Base-by-base conservation (phyloP, 1,139 yeast species). In the Yamadazyma triangularis region DNA sequence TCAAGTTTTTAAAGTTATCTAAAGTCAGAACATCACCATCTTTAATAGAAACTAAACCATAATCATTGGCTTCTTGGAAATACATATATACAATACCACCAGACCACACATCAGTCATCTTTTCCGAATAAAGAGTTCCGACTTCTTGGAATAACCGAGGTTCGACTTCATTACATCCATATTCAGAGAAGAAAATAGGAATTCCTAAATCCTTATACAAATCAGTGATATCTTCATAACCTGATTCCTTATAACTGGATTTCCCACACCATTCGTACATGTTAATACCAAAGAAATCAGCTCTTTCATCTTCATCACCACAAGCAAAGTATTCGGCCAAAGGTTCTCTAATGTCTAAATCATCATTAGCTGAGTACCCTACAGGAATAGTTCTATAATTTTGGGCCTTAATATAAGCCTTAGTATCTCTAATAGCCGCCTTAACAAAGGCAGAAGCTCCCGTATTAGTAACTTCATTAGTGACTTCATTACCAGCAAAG, bases 231-330 rank as follows among this genome's bases (percentile, higher is more conserved):
- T 54, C 63, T 34, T 65, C 70, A 57, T 84, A 88, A 19, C 95
- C 96, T 13, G 94, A 81, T 3, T 77, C 52, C 30, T 60, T 45
- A 73, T 81, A 85, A 33, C 73, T 66, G 13, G 73, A 53, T 29
- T 89, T 83, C 11, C 88, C 83, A 59, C 96, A 88, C 96, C 96
- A 81, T 56, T 83, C 87, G 58, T 88, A 88, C 46, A 91, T 83
- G 67, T 89, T 88, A 49, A 89, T 74, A 32, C 96, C 96, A 51
- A 85, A 86, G 61, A 88, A 88, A 53, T 88, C 96, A 12, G 94
- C 77, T 29, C 91, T 79, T 23, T 66, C 73, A 30, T 77, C 83
- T 20, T 68, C 66, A 23, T 64, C 67, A 38, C 79, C 80, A 60
- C 96, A 89, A 39, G 87, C 79, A 47, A 89, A 71, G 56, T 86